A percentile compares a stretch with the other conserved stretches of the same genome.
Conservation (phyloP, 352 stramenopile species). For the Globisporangium abappressorium region DNA sequence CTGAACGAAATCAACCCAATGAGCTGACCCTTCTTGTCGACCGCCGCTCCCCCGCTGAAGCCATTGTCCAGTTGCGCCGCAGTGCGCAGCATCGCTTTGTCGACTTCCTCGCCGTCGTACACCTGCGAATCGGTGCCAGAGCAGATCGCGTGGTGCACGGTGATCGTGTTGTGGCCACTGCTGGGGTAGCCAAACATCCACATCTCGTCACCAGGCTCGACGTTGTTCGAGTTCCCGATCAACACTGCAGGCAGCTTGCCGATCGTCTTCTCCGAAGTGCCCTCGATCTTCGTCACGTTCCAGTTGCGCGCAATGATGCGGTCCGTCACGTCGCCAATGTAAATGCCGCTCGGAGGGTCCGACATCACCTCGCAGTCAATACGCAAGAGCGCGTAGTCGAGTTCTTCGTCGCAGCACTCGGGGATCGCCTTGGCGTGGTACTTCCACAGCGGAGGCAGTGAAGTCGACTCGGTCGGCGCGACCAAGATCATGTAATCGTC, state of each 20-base stretch:
- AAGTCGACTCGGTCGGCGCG: constrained; percentile 79
- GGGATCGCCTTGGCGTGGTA: constrained; percentile 81
- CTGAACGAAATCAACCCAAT: constrained; percentile 86
- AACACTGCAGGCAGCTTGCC: constrained; percentile 70
- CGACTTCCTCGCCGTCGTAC: constrained; percentile 81
- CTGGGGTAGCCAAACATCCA: constrained; percentile 91
- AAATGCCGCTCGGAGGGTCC: constrained; percentile 81
- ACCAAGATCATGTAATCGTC: constrained; percentile 88
- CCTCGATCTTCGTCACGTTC: constrained; percentile 77
- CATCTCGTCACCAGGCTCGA: constrained; percentile 86
- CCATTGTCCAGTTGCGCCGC: constrained; percentile 84
- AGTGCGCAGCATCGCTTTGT: constrained; percentile 85
- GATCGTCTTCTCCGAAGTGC: constrained; percentile 66
- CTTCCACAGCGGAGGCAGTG: constrained; percentile 74
- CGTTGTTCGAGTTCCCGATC: constrained; percentile 87
- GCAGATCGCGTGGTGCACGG: constrained; percentile 87
- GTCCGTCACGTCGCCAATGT: constrained; percentile 87
- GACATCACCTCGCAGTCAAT: constrained; percentile 86
- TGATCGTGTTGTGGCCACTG: constrained; percentile 88
- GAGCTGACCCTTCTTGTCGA: constrained; percentile 85
- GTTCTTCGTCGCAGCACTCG: constrained; percentile 80
- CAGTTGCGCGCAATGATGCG: constrained; percentile 84
- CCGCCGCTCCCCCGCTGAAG: constrained; percentile 79
- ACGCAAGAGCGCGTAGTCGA: constrained; percentile 79
- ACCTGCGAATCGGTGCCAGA: constrained; percentile 85